These are phyloP conservation scores for Pseudophaeomoniella oleicola DNA, from an alignment of 2,329 filamentous ascomycete species.

Conservation along the genomic window DNA sequence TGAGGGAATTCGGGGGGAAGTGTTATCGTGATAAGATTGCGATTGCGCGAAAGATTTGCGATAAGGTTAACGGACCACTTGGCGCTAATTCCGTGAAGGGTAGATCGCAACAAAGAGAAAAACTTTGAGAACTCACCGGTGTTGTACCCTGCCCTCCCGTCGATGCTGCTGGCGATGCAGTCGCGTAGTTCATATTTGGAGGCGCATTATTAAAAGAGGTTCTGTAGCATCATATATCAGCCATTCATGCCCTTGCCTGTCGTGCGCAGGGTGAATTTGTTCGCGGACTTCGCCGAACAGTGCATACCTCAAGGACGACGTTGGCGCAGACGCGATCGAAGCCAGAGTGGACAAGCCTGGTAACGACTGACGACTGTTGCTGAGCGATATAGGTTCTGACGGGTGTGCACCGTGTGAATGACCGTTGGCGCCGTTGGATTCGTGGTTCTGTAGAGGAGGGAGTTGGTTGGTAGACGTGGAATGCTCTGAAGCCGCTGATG, in stretches of 20 bases:
- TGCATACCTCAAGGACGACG: conserved; percentile 38
- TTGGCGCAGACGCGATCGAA: conserved; percentile 38
- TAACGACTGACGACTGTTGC: conserved; percentile 23
- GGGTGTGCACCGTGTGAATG: conserved; percentile 13
- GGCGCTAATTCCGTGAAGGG: conserved; percentile 32
- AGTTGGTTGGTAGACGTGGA: conserved; percentile 16
- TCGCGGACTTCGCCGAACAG: no score
- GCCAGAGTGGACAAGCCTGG: conserved; percentile 47
- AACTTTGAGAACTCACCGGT: conserved; percentile 32
- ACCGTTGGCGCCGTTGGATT: conserved; percentile 11
- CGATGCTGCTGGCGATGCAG: conserved; percentile 50
- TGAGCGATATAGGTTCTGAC: conserved; percentile 13
- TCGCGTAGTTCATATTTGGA: conserved; percentile 45
- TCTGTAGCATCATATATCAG: conserved; percentile 11
- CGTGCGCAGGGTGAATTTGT: no score
- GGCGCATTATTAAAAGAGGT: conserved; percentile 27
- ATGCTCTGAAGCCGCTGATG: conserved; percentile 36
- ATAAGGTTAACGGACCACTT: conserved; percentile 6
- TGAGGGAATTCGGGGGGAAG: conserved; percentile 16
- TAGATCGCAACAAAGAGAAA: conserved; percentile 6
- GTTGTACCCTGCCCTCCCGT: conserved; percentile 47
- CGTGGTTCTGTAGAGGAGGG: conserved; percentile 17
- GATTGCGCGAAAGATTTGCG: conserved; percentile 24
- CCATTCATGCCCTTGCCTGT: no score
- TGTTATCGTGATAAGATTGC: conserved; percentile 17